Base-by-base conservation (phyloP, 2,329 filamentous ascomycete genomes). In the Clonostachys byssicola region DNA sequence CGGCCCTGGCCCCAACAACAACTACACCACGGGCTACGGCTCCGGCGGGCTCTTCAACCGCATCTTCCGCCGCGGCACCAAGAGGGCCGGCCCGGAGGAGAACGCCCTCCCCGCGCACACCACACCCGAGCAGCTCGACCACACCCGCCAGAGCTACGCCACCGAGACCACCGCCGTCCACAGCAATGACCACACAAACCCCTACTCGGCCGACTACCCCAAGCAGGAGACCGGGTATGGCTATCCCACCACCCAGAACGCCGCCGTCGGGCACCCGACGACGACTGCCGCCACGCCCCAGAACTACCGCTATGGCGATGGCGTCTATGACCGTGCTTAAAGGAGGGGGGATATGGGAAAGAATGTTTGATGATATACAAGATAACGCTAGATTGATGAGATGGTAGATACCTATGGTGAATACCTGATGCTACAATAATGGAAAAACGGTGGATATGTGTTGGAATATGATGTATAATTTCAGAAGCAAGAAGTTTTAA, bases 21-120 rank as follows among this genome's bases (percentile, higher is more conserved):
- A 81, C 66, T 90, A 90, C 71, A 88, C 85, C 33, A 75, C 70
- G 33, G 76, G 73, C 54, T 70, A 68, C 52, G 71, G 67, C 48
- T 45, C 47, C 51, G 56, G 52, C 39, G 51, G 52, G 40, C 18
- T 46, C 40, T 46, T 49, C 35, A 30, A 53, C 23, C 60, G 65
- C 43, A 61, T 71, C 57, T 58, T 69, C 36, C 23, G 23, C 23
- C 23, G 23, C 9, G 52, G 56, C 47, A 62, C 57, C 40, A 55
- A 58, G 51, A 60, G 61, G 30, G 14, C 45, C 5, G 45, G 51
- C 23, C 54, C 61, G 33, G 54, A 60, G 23, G 58, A 61, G 18
- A 67, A 63, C 52, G 51, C 51, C 9, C 62, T 73, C 5, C 70
- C 70, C 8, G 57, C 59, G 53, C 70, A 73, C 55, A 59, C 70